Evolutionary conservation across 1,284 basidiomycete genomes (phyloP).

Genomic region (Mycena citricolor): DNA sequence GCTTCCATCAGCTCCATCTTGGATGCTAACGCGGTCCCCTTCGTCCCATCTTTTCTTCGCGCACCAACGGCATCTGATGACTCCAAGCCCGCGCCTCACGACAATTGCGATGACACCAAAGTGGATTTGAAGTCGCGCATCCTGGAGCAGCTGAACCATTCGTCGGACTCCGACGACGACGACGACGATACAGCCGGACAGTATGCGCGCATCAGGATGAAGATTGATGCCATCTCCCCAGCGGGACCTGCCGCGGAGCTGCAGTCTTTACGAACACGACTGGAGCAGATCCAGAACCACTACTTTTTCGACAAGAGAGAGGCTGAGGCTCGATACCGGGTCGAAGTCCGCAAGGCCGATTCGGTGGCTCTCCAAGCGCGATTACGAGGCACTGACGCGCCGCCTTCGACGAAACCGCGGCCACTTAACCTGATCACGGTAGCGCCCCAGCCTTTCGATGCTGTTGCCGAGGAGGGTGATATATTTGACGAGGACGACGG

Average conservation of each 20-base stretch:
- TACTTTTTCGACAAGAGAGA: conserved; percentile 78
- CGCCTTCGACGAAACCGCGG: conserved; percentile 25
- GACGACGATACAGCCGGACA: conserved; percentile 13
- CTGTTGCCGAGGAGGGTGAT: conserved; percentile 32
- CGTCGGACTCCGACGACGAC: conserved; percentile 22
- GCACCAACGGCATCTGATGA: conserved; percentile 1
- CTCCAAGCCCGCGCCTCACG: conserved; percentile 25
- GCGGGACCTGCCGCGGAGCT: conserved; percentile 25
- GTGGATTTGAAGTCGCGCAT: conserved; percentile 27
- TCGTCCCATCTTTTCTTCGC: conserved; percentile 33
- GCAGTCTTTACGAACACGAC: conserved; percentile 47
- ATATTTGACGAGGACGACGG: conserved; percentile 61
- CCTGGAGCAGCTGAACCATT: conserved; percentile 22
- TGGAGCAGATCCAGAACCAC: conserved; percentile 59
- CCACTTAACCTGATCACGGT: conserved; percentile 26
- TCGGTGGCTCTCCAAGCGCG: conserved; percentile 51
- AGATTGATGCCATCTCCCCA: conserved; percentile 14
- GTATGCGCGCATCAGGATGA: conserved; percentile 18
- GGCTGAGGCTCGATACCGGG: conserved; percentile 59
- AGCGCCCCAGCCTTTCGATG: conserved; percentile 9
- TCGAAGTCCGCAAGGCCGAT: conserved; percentile 56
- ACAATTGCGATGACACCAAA: conserved; percentile 32
- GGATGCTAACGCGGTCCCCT: conserved; percentile 39
- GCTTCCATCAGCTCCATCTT: conserved; percentile 21
- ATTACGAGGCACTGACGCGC: conserved; percentile 41